A percentile compares a stretch with the other conserved stretches of the same genome.
Conservation (phyloP, 139 green algal genomes). For the Coelastrella sp. region DNA sequence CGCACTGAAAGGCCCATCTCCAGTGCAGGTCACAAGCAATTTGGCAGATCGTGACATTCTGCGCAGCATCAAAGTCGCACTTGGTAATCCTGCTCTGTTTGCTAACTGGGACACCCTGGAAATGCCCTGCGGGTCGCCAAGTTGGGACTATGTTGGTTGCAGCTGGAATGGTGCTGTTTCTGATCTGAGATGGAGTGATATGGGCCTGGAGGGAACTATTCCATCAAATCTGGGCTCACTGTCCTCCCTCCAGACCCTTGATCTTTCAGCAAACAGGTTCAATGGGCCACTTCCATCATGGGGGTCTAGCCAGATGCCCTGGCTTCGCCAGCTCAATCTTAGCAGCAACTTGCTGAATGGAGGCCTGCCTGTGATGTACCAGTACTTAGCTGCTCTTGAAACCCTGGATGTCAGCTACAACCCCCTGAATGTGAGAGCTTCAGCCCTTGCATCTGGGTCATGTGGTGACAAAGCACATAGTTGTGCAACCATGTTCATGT, state of each 20-base stretch:
- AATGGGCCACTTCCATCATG: neutral
- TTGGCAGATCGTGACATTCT: neutral
- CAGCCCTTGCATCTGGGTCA: no score
- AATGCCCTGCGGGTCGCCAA: neutral
- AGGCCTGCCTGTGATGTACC: neutral
- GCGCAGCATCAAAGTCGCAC: neutral
- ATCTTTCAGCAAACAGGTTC: constrained; percentile 11
- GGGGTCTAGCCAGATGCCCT: neutral
- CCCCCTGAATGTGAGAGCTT: no score
- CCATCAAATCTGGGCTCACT: neutral
- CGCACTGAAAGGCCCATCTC: neutral
- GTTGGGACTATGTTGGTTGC: neutral
- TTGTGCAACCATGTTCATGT: no score
- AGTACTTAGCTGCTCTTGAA: neutral
- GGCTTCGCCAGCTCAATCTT: neutral
- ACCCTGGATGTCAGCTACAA: constrained; percentile 26
- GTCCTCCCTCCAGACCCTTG: neutral
- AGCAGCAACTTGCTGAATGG: neutral
- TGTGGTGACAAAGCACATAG: no score
- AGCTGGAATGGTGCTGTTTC: neutral
- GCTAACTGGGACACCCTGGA: neutral
- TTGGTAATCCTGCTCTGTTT: constrained; percentile 5
- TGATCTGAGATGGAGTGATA: neutral
- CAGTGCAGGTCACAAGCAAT: constrained; percentile 1
- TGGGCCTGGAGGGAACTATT: neutral